These are phyloP conservation scores for Saccharomyces cerevisiae DNA, from an alignment of 805 yeast species.

Conservation along the genomic window DNA sequence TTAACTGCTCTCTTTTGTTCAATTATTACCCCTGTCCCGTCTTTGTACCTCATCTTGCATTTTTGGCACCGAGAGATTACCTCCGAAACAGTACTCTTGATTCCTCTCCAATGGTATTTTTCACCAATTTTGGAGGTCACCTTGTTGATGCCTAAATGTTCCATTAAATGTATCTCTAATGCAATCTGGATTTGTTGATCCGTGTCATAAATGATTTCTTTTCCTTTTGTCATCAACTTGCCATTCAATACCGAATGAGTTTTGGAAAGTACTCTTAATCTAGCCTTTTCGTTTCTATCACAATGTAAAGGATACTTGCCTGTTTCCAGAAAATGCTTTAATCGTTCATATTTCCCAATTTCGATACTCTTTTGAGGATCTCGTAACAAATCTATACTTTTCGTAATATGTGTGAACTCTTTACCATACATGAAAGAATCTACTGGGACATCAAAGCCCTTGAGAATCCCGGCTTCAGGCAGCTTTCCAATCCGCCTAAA, in stretches of 20 bases:
- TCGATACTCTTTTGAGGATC: constrained; percentile 23
- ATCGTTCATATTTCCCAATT: constrained; percentile 57
- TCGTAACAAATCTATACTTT: constrained; percentile 24
- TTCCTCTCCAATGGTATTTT: constrained; percentile 83
- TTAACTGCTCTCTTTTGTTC: constrained; percentile 13
- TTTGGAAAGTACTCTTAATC: constrained; percentile 64
- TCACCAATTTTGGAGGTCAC: constrained; percentile 73
- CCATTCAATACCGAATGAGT: constrained; percentile 69
- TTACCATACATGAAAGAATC: constrained; percentile 83
- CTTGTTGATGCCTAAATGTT: constrained; percentile 84
- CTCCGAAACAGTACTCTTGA: constrained; percentile 76
- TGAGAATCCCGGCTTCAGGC: constrained; percentile 80
- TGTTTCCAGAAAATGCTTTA: constrained; percentile 68
- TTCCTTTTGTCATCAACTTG: constrained; percentile 63
- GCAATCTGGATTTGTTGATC: constrained; percentile 68
- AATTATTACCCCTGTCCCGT: constrained; percentile 28
- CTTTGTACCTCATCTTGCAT: constrained; percentile 47
- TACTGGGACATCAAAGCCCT: constrained; percentile 76
- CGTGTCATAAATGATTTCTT: constrained; percentile 77
- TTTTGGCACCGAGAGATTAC: constrained; percentile 69
- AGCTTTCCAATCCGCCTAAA: constrained; percentile 75
- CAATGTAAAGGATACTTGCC: constrained; percentile 82
- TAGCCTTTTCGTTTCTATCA: constrained; percentile 78
- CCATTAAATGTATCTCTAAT: constrained; percentile 54
- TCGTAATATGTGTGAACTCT: constrained; percentile 49